Percentiles rank a stretch among this genome's conserved stretches.
These are phyloP conservation scores for Saccharomyces pastorianus DNA, from an alignment of 1,139 yeast genomes.

Conservation along the genomic window DNA sequence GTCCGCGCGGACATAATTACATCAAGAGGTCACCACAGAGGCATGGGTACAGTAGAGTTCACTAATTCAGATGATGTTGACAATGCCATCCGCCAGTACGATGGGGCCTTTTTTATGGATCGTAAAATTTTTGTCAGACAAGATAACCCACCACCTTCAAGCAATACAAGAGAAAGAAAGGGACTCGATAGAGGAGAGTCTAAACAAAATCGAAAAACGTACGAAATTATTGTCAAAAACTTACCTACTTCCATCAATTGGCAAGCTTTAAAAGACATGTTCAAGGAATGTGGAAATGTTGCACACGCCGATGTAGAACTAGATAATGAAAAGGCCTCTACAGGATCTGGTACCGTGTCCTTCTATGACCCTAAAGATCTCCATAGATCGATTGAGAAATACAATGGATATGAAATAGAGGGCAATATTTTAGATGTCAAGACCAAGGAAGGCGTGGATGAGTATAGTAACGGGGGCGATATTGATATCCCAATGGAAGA, in stretches of 20 bases:
- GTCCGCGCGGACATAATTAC: slow-evolving; percentile 81
- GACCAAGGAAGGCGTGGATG: slow-evolving; percentile 16
- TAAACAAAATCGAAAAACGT: slow-evolving; percentile 30
- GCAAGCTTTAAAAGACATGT: slow-evolving; percentile 76
- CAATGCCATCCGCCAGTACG: slow-evolving; percentile 63
- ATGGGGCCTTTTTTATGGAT: slow-evolving; percentile 61
- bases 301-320: slow-evolving; percentile 67
- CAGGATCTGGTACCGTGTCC: slow-evolving; percentile 75
- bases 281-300: slow-evolving; percentile 66
- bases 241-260: slow-evolving; percentile 70
- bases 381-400: slow-evolving; percentile 47
- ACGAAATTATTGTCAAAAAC: slow-evolving; percentile 71
- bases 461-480: background rate
- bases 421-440: slow-evolving; percentile 63
- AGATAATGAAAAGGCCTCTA: slow-evolving; percentile 63
- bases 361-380: slow-evolving; percentile 54
- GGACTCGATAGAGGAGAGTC: slow-evolving; percentile 3
- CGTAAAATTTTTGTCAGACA: slow-evolving; percentile 87
- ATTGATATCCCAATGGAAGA: background rate
- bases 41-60: slow-evolving; percentile 92
- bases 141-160: slow-evolving; percentile 70
- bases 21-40: slow-evolving; percentile 76
- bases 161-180: background rate
- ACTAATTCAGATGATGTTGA: slow-evolving; percentile 58
- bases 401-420: slow-evolving; percentile 53